phyloP scores from a whole-genome alignment of 257 asterid genomes.

The Echium plantagineum region DNA sequence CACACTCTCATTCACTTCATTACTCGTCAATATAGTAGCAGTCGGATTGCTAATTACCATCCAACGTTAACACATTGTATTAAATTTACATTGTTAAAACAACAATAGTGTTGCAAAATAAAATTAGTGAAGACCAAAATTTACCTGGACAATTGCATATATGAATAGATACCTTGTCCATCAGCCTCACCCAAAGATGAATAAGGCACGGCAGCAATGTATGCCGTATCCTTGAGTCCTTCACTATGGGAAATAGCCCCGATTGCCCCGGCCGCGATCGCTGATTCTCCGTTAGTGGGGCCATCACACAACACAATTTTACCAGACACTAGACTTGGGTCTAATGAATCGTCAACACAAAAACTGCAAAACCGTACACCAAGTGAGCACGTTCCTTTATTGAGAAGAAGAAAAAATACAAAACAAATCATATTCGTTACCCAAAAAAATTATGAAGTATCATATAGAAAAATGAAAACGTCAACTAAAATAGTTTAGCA shows the following conservation, averaged over 20 bases:
- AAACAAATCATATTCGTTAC: too few species aligned
- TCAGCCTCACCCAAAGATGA: constrained; percentile 27
- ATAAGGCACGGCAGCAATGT: constrained; percentile 38
- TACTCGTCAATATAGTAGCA: constrained; percentile 30
- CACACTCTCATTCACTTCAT: constrained; percentile 9
- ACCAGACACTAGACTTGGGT: constrained; percentile 24
- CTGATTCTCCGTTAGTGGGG: constrained; percentile 13
- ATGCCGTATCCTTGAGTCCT: constrained; percentile 27
- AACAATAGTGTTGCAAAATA: too few species aligned
- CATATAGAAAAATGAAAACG: too few species aligned
- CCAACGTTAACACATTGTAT: background rate
- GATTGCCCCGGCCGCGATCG: constrained; percentile 21
- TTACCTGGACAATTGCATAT: background rate
- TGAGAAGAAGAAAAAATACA: too few species aligned
- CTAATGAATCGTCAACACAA: constrained; percentile 28
- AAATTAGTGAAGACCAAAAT: constrained; percentile 5
- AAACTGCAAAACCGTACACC: constrained; percentile 26
- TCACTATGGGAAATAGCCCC: constrained; percentile 39
- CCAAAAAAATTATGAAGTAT: too few species aligned
- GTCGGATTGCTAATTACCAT: constrained; percentile 28
- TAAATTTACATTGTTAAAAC: background rate
- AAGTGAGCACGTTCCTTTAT: background rate
- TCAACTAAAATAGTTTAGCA: too few species aligned
- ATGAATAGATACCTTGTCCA: constrained; percentile 12
- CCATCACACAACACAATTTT: constrained; percentile 44